Percentiles rank a stretch among this genome's conserved stretches.
Conservation (phyloP, 2,329 filamentous ascomycete species). For the Huntiella omanensis region DNA sequence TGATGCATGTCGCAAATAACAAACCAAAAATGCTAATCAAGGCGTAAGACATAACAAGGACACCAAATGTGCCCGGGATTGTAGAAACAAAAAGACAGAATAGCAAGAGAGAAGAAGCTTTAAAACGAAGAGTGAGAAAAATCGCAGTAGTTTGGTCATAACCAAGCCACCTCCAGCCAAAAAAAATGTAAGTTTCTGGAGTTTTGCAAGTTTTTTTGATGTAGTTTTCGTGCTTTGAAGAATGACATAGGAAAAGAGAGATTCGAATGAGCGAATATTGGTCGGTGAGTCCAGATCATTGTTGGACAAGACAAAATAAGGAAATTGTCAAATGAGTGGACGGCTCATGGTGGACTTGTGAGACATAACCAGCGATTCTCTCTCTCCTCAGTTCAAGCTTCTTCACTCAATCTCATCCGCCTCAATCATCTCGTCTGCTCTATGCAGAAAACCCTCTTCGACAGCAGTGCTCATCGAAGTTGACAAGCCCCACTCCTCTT, state of each 20-base stretch:
- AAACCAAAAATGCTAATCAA: no score
- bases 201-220: slow-evolving; percentile 6
- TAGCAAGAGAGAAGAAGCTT: background rate
- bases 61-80: background rate
- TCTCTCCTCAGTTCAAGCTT: background rate
- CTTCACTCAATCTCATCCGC: background rate
- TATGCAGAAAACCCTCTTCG: slow-evolving; percentile 2
- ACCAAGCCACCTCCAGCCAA: slow-evolving; percentile 4
- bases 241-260: slow-evolving; percentile 14
- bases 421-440: no score
- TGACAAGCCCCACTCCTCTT: slow-evolving; percentile 18
- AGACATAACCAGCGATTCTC: no score
- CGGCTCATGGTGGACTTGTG: background rate
- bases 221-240: slow-evolving; percentile 7
- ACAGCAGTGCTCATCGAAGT: background rate
- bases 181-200: background rate
- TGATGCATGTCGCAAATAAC: no score
- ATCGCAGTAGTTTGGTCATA: background rate
- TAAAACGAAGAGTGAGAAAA: background rate
- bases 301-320: background rate
- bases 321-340: slow-evolving; percentile 5
- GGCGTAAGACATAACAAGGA: no score
- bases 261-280: slow-evolving; percentile 18
- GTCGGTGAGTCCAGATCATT: slow-evolving; percentile 4
- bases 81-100: background rate